Base-by-base conservation (phyloP, 1,284 basidiomycete genomes). In the Singerocomus inundabilis region DNA sequence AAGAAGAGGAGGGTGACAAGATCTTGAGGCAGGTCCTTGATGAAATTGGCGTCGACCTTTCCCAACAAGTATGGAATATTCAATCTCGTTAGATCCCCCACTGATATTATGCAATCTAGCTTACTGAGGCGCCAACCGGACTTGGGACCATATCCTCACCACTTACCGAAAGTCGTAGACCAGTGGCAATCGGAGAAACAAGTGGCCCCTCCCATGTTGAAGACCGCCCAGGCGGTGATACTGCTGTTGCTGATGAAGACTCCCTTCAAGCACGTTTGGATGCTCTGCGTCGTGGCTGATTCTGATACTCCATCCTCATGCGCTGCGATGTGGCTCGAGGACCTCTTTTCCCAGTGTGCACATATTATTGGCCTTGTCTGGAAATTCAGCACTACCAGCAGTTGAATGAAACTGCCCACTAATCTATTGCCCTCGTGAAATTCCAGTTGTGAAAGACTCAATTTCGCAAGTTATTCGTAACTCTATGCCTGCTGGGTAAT, bases 1-100 rank as follows among this genome's bases (percentile, higher is more conserved):
- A 97, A 70, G 95, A 98, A 61, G 91, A 92, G 59, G 96, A 98
- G 63, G 87, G 94, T 25, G 94, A 99, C 69, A 91, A 91, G 76
- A 97, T 99, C 54, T 72, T 99, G 57, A 94, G 91, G 63, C 87
- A 99, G 70, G 96, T 99, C 28, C 73, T 99, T 41, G 97, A 99
- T 61, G 97, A 99, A 75, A 98, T 99, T 55, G 97, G 96, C 21
- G 88, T 99, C 50, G 83, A 81, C 56, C 77, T 98, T 52, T 90
- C 89, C 4, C 97, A 99, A 69, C 87, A 96, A 76, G 95, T 91
- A 62, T 60, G 76, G 66, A 31, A 33, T 26, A 26, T 9, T 15
- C 34, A 38, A 48, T 37, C 38, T 28, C 39, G 24, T 32, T 35
- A 36, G 7, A 44, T 21, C 44, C 25, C 35, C 53, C 24, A 51